Percentiles rank a stretch among this genome's conserved stretches.
Evolutionary conservation across 2,329 filamentous ascomycete genomes (phyloP).

Genomic region (Epichloe amarillans): DNA sequence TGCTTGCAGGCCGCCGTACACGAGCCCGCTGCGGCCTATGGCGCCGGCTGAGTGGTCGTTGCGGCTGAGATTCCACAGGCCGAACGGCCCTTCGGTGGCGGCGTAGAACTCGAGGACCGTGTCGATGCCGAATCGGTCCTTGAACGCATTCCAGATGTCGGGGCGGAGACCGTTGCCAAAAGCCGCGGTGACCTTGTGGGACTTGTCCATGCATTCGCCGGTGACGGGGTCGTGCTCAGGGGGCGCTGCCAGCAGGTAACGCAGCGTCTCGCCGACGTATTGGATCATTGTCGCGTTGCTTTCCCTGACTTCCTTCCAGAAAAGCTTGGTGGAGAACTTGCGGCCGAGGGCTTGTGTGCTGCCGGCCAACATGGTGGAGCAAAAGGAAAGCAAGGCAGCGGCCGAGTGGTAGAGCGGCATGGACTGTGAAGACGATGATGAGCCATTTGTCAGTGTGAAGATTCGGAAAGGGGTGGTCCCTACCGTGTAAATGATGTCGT

Average conservation of each 20-base stretch:
- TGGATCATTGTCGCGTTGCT: slow-evolving; percentile 64
- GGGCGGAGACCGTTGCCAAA: slow-evolving; percentile 79
- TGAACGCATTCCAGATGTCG: slow-evolving; percentile 76
- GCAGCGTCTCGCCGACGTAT: slow-evolving; percentile 79
- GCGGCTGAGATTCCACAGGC: slow-evolving; percentile 56
- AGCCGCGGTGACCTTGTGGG: slow-evolving; percentile 59
- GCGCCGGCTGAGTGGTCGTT: slow-evolving; percentile 67
- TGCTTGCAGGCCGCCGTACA: slow-evolving; percentile 44
- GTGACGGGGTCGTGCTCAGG: slow-evolving; percentile 46
- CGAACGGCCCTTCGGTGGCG: slow-evolving; percentile 58
- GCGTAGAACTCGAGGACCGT: slow-evolving; percentile 72
- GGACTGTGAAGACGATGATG: slow-evolving; percentile 26
- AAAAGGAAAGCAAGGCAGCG: slow-evolving; percentile 56
- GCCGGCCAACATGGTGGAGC: slow-evolving; percentile 44
- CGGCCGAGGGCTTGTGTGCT: slow-evolving; percentile 58
- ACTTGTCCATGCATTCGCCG: slow-evolving; percentile 55
- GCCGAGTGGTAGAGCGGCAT: slow-evolving; percentile 89
- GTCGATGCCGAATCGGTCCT: slow-evolving; percentile 63
- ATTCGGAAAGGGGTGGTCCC: slow-evolving; percentile 33
- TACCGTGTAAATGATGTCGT: slow-evolving; percentile 59
- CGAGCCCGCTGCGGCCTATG: slow-evolving; percentile 56
- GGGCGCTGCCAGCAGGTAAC: slow-evolving; percentile 65
- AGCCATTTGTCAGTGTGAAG: background rate
- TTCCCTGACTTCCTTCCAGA: slow-evolving; percentile 65
- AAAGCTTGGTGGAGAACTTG: slow-evolving; percentile 64